Evolutionary conservation across 768 basidiomycete species (phyloP).

Genomic region (Antrodiella citrinella): DNA sequence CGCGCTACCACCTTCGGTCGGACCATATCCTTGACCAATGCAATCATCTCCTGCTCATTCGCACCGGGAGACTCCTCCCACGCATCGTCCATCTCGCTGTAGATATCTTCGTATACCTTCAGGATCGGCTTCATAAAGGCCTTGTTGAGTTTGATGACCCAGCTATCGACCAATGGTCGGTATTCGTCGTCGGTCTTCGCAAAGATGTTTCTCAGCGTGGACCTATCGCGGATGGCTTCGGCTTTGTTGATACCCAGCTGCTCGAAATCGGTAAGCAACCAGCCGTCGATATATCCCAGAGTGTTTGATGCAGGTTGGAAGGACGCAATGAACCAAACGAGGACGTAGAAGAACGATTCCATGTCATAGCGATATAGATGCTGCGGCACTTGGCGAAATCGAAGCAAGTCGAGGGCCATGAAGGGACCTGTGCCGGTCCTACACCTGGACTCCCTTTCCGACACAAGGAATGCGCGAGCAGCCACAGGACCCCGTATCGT

Average conservation of each 20-base stretch:
- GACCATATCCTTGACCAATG: background rate
- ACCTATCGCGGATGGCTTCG: background rate
- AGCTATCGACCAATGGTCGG: background rate
- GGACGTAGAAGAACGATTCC: slow-evolving; percentile 14
- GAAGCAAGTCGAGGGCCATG: slow-evolving; percentile 5
- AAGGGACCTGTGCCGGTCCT: slow-evolving; percentile 5
- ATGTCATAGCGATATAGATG: slow-evolving; percentile 9
- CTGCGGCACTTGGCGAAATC: background rate
- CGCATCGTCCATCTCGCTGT: no score
- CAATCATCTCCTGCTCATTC: background rate
- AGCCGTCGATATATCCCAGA: no score
- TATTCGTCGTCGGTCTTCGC: background rate
- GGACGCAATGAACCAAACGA: slow-evolving; percentile 4
- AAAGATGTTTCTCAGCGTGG: background rate
- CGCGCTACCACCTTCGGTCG: background rate
- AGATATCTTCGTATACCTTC: background rate
- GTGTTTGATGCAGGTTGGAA: background rate
- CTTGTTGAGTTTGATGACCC: background rate
- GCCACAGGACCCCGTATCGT: no score
- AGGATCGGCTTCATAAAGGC: slow-evolving; percentile 1
- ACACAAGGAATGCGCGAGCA: no score
- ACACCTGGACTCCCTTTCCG: background rate
- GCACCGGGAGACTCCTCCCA: background rate
- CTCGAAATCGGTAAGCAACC: background rate
- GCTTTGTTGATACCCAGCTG: no score